Conservation (phyloP, 495 filamentous ascomycete genomes). For the Endocarpon pusillum region DNA sequence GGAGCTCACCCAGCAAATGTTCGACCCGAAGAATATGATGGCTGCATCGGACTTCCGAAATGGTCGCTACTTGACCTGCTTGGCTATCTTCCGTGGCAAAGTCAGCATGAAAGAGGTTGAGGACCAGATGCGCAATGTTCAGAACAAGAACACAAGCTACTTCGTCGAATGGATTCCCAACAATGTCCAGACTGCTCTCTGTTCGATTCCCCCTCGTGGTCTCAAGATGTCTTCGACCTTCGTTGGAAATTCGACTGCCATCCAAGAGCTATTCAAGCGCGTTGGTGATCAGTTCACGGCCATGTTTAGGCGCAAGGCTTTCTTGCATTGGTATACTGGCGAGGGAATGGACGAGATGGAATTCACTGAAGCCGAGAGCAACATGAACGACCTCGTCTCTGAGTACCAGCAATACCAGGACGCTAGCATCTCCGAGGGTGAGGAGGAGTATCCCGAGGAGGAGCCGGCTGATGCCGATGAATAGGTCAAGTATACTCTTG, state of each 20-base stretch:
- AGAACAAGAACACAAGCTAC: conserved; percentile 99
- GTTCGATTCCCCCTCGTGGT: conserved; percentile 94
- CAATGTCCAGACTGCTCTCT: conserved; percentile 99
- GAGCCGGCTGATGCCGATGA: too few species aligned
- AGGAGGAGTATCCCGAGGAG: conserved; percentile 51
- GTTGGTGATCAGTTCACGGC: conserved; percentile 98
- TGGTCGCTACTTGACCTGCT: conserved; percentile 98
- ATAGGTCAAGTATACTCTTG: too few species aligned
- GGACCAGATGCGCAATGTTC: conserved; percentile 99
- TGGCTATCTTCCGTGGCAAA: conserved; percentile 99
- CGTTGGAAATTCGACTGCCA: conserved; percentile 97
- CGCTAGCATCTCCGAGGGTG: conserved; percentile 63
- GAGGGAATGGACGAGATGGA: conserved; percentile 99
- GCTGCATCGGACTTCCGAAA: conserved; percentile 99
- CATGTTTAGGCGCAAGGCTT: conserved; percentile 99
- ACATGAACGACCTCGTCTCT: conserved; percentile 99
- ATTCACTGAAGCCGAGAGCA: conserved; percentile 99
- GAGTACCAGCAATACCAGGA: conserved; percentile 99
- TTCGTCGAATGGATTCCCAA: conserved; percentile 99
- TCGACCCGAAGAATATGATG: conserved; percentile 99
- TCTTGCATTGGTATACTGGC: conserved; percentile 99
- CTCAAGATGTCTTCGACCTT: conserved; percentile 99
- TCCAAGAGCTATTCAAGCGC: conserved; percentile 99
- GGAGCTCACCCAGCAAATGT: conserved; percentile 99
- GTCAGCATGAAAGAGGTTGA: conserved; percentile 99